These are phyloP conservation scores for Chamaenerion angustifolium DNA, from an alignment of 345 rosid species.

Conservation along the genomic window DNA sequence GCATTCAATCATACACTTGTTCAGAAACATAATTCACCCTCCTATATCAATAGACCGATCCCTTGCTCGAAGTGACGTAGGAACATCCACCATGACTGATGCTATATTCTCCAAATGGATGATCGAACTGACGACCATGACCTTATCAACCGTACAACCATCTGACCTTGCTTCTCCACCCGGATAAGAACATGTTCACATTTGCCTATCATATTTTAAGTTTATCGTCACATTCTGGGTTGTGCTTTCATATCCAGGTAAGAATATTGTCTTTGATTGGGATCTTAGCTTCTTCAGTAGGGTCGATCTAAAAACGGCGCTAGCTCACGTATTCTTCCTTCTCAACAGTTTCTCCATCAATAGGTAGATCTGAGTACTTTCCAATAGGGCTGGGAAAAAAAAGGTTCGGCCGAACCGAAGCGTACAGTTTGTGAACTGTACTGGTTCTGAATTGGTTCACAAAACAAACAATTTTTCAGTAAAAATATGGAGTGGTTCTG, in stretches of 20 bases:
- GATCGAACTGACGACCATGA: constrained; percentile 36
- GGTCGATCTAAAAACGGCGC: constrained; percentile 36
- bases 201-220: constrained; percentile 61
- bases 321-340: no score
- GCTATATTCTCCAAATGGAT: constrained; percentile 59
- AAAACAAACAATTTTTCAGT: no score
- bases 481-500: no score
- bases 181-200: constrained; percentile 66
- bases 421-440: no score
- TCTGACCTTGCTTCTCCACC: constrained; percentile 81
- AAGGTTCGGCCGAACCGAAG: no score
- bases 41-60: constrained; percentile 76
- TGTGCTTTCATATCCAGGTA: constrained; percentile 40
- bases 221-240: constrained; percentile 78
- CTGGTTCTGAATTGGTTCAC: no score
- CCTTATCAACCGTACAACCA: constrained; percentile 67
- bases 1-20: no score
- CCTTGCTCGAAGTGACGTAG: constrained; percentile 48
- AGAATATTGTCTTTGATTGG: constrained; percentile 45
- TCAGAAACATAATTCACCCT: no score
- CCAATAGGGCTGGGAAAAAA: no score
- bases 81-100: constrained; percentile 62
- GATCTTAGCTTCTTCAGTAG: constrained; percentile 37
- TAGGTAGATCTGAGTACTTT: no score
- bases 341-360: no score